phyloP scores from a whole-genome alignment of 768 basidiomycete species.

The Suillus lakei region DNA sequence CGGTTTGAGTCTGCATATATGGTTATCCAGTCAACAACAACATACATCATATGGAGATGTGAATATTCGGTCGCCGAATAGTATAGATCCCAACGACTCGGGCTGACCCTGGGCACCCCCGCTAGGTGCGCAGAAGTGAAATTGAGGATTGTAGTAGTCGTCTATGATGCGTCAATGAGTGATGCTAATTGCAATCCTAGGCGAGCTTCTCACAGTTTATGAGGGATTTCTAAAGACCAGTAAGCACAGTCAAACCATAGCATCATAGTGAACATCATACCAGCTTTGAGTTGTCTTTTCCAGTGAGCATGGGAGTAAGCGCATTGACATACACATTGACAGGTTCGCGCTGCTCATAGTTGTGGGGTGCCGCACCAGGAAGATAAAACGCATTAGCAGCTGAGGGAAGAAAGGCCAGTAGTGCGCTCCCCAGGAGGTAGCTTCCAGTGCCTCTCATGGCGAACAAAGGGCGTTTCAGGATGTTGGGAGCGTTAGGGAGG shows the following conservation, averaged over 20 bases:
- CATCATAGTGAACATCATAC: constrained; percentile 45
- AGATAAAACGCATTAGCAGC: constrained; percentile 79
- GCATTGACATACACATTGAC: constrained; percentile 88
- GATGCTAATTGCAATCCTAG: neutral
- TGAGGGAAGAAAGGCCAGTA: constrained; percentile 20
- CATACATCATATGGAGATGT: constrained; percentile 86
- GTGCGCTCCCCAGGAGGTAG: constrained; percentile 19
- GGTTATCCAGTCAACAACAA: constrained; percentile 14
- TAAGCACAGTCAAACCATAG: constrained; percentile 13
- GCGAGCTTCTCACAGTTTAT: constrained; percentile 68
- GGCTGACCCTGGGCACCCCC: constrained; percentile 76
- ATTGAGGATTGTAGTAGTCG: constrained; percentile 89
- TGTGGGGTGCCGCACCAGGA: constrained; percentile 87
- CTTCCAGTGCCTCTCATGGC: constrained; percentile 26
- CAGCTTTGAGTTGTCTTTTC: constrained; percentile 71
- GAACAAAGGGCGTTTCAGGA: constrained; percentile 1
- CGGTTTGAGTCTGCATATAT: constrained; percentile 14
- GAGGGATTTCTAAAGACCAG: constrained; percentile 72
- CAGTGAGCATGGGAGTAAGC: constrained; percentile 81
- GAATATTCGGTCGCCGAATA: constrained; percentile 97
- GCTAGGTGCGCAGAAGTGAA: constrained; percentile 85
- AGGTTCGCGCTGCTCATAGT: constrained; percentile 73
- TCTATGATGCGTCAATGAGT: constrained; percentile 49
- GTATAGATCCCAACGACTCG: constrained; percentile 88
- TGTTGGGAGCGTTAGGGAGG: neutral